Percentiles rank a stretch among this genome's conserved stretches.
Conservation (phyloP, 2,329 filamentous ascomycete species). For the Ceratocystis albifundus region DNA sequence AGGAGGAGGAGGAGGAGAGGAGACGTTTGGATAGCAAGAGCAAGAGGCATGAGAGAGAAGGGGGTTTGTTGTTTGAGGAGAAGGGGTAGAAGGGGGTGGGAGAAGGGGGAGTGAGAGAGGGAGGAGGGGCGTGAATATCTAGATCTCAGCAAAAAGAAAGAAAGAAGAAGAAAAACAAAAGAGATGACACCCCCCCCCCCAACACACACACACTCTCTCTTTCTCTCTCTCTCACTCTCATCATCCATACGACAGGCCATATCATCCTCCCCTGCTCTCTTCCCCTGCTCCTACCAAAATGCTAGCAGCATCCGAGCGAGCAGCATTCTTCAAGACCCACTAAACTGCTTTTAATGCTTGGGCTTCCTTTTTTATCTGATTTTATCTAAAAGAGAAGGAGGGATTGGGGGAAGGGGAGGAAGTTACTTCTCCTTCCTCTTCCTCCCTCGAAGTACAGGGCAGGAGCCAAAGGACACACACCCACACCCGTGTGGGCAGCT, state of each 20-base stretch:
- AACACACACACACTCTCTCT: no score
- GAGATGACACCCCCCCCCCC: not conserved
- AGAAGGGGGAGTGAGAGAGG: no score
- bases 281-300: not conserved
- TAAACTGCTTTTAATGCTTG: not conserved
- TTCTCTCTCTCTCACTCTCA: no score
- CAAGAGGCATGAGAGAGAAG: no score
- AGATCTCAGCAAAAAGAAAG: not conserved
- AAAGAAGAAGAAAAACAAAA: not conserved
- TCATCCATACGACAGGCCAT: not conserved
- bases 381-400: not conserved
- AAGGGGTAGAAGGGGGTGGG: not conserved
- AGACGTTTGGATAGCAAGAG: no score
- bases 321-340: conserved; percentile 12
- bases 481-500: no score
- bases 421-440: no score
- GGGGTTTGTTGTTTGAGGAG: not conserved
- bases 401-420: no score
- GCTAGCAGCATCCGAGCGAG: conserved; percentile 7
- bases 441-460: no score
- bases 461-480: no score
- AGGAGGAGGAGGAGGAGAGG: no score
- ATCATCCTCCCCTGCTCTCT: not conserved
- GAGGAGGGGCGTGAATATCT: not conserved
- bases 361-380: not conserved